Evolutionary conservation across 345 rosid species (phyloP), one percentile per base, ranked within the genome.

Genomic region (Ailanthus altissimus): DNA sequence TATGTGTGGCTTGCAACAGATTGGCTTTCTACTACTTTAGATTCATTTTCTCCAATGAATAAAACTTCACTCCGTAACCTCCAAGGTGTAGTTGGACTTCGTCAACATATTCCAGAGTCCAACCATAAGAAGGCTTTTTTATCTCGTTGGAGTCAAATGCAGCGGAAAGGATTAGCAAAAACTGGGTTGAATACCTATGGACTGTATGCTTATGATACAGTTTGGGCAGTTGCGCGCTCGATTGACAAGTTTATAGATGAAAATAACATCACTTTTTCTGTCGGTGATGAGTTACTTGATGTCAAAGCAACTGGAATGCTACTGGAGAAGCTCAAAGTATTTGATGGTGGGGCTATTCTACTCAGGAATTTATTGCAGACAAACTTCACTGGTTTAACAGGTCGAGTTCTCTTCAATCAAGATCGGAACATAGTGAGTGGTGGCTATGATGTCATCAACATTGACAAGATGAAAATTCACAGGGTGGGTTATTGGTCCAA

Each of bases 1-100:
- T 93, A 85, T 49, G 95, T 88, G 43, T 94, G 99, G 99, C 79
- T 94, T 8, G 89, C 96, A 68, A 91, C 98, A 10, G 97, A 93
- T 87, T 94, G 98, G 98, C 90, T 94, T 70, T 84, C 97, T 78
- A 75, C 92, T 63, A 88, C 95, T 28, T 73, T 93, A 75, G 97
- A 93, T 75, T 91, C 98, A 54, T 28, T 83, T 47, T 75, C 88
- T 77, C 78, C 85, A 12, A 58, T 36, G 18, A 83, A 82, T 64
- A 79, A 43, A 64, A 62, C 76, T 51, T 76, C 74, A 43, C 80
- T 90, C 8, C 65, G 68, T 58, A 56, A 60, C 51, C 84, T 87
- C 78, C 84, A 85, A 78, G 99, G 99, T 32, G 89, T 90, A 43
- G 86, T 95, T 61, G 87, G 85, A 50, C 82, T 95, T 67, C 92